These are phyloP conservation scores for Magnusiomyces suaveolens DNA, from an alignment of 1,139 yeast species.

Conservation along the genomic window DNA sequence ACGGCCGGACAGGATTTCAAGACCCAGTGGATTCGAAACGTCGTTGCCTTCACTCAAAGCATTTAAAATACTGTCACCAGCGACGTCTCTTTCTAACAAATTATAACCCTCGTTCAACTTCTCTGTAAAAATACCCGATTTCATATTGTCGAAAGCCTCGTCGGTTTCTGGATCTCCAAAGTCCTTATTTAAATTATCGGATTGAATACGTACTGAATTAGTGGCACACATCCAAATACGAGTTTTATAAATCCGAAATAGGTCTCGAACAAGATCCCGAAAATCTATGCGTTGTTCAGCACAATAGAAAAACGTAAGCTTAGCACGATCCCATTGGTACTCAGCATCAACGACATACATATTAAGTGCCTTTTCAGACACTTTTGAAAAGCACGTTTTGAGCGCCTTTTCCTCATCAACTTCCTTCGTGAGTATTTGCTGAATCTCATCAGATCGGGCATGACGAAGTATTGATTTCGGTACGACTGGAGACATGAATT, in stretches of 20 bases:
- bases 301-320: slow-evolving; percentile 83
- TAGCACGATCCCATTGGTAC: slow-evolving; percentile 90
- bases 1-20: no score
- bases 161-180: neutral
- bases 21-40: no score
- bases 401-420: slow-evolving; percentile 70
- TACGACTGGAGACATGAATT: slow-evolving; percentile 30
- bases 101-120: no score
- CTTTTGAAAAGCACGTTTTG: slow-evolving; percentile 49
- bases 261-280: slow-evolving; percentile 81
- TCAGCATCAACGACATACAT: slow-evolving; percentile 64
- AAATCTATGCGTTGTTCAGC: slow-evolving; percentile 81
- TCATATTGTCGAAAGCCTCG: neutral
- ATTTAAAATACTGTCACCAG: no score
- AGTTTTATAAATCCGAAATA: slow-evolving; percentile 88
- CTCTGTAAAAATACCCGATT: no score
- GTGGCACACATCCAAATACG: slow-evolving; percentile 97
- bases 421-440: slow-evolving; percentile 49
- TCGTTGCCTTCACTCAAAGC: no score
- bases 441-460: slow-evolving; percentile 54
- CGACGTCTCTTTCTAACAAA: no score
- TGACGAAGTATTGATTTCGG: slow-evolving; percentile 70
- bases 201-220: neutral
- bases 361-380: slow-evolving; percentile 39
- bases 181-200: neutral